Conservation (phyloP, 768 basidiomycete genomes). For the Sutorius australiensis region DNA sequence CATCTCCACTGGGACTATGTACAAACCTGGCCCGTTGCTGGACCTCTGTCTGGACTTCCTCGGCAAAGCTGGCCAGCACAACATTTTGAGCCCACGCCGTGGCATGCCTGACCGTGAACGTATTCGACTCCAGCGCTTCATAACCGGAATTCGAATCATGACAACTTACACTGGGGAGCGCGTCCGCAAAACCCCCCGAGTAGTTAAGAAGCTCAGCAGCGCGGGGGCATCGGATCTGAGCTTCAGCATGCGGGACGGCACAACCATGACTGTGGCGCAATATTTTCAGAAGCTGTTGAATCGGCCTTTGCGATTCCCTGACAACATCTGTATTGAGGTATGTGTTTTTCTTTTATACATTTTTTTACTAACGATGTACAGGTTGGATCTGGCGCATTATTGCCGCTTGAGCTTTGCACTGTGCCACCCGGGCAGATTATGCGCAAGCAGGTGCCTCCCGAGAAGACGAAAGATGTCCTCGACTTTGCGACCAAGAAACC, state of each 20-base stretch:
- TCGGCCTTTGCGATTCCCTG: constrained; percentile 53
- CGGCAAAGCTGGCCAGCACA: constrained; percentile 27
- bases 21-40: constrained; percentile 58
- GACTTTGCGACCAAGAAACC: constrained; percentile 68
- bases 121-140: constrained; percentile 51
- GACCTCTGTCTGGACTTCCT: constrained; percentile 57
- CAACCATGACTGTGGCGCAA: constrained; percentile 51
- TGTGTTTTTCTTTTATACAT: constrained; percentile 10
- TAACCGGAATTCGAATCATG: constrained; percentile 48
- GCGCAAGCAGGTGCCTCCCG: constrained; percentile 65
- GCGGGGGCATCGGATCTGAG: constrained; percentile 50
- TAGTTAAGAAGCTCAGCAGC: constrained; percentile 56
- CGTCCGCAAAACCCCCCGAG: constrained; percentile 45
- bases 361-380: constrained; percentile 32
- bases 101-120: constrained; percentile 51
- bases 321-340: constrained; percentile 68
- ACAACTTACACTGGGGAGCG: constrained; percentile 39
- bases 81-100: constrained; percentile 37
- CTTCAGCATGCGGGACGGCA: constrained; percentile 59
- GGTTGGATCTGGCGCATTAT: constrained; percentile 58
- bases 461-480: constrained; percentile 60
- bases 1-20: constrained; percentile 75
- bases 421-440: constrained; percentile 67
- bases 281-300: constrained; percentile 58
- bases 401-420: constrained; percentile 65